A percentile compares a stretch with the other conserved stretches of the same genome.
phyloP scores from a whole-genome alignment of 257 asterid genomes.

The Pogostemon cablin region DNA sequence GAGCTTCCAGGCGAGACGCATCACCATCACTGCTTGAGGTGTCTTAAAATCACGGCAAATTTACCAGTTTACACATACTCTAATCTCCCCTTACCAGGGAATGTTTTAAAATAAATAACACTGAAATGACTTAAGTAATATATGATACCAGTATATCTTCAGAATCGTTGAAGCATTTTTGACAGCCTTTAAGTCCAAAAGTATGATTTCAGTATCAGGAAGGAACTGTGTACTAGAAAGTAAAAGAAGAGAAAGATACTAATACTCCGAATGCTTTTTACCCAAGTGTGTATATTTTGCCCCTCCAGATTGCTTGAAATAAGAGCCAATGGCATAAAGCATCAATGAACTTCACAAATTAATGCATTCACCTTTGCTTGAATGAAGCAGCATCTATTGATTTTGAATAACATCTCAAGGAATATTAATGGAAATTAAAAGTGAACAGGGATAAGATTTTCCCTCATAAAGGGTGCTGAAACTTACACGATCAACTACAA shows the following conservation, averaged over 20 bases:
- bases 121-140: slow-evolving; percentile 46
- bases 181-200: slow-evolving; percentile 80
- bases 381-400: slow-evolving; percentile 54
- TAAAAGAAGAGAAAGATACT: slow-evolving; percentile 61
- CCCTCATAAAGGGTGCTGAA: slow-evolving; percentile 51
- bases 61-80: slow-evolving; percentile 72
- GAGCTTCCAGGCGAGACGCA: slow-evolving; percentile 94
- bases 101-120: slow-evolving; percentile 41
- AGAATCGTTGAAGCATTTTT: slow-evolving; percentile 69
- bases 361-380: slow-evolving; percentile 61
- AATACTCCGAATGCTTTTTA: slow-evolving; percentile 69
- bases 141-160: slow-evolving; percentile 71
- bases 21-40: slow-evolving; percentile 94
- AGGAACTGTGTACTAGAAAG: slow-evolving; percentile 50
- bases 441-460: slow-evolving; percentile 23
- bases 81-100: slow-evolving; percentile 99
- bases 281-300: slow-evolving; percentile 63
- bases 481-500: slow-evolving; percentile 52
- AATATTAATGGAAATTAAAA: slow-evolving; percentile 38
- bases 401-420: slow-evolving; percentile 44
- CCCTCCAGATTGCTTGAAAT: slow-evolving; percentile 67
- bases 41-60: slow-evolving; percentile 74
- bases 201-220: slow-evolving; percentile 68
- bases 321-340: slow-evolving; percentile 62
- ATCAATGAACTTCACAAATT: slow-evolving; percentile 55